Evolutionary conservation across 306 rosid genomes (phyloP).

Genomic region (Oxytropis ochrocephala): DNA sequence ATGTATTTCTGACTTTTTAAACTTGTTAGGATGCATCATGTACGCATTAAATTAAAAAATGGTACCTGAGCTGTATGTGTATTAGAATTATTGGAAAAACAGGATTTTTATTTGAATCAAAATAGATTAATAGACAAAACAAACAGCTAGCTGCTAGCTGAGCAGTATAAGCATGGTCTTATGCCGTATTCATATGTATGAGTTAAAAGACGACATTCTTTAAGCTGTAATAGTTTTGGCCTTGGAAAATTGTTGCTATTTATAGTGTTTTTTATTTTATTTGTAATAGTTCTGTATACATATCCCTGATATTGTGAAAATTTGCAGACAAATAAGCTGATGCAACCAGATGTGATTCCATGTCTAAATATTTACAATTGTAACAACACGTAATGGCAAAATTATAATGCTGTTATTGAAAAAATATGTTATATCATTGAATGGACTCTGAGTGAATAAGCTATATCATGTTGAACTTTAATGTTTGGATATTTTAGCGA

Average conservation of each 20-base stretch:
- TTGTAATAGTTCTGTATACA: too few relatives aligned
- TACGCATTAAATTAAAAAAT: neutral
- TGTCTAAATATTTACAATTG: neutral
- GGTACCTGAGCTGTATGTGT: neutral
- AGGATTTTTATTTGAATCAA: neutral
- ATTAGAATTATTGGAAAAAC: neutral
- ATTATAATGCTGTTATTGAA: neutral
- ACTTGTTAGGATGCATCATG: neutral
- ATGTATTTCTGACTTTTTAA: neutral
- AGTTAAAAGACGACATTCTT: neutral
- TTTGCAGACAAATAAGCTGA: too few relatives aligned
- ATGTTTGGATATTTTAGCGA: neutral
- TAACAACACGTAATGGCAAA: neutral
- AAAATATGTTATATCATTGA: neutral
- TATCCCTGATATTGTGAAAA: too few relatives aligned
- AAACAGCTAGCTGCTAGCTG: neutral
- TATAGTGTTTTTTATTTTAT: neutral
- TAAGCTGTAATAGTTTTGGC: neutral
- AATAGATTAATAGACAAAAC: neutral
- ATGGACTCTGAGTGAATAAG: neutral
- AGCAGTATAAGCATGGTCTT: neutral
- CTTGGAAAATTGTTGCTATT: neutral
- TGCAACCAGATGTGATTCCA: too few relatives aligned
- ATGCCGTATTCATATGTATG: neutral
- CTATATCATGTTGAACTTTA: neutral